A percentile compares a stretch with the other conserved stretches of the same genome.
Evolutionary conservation across 257 asterid genomes (phyloP).

Genomic region (Capsicum chinense): DNA sequence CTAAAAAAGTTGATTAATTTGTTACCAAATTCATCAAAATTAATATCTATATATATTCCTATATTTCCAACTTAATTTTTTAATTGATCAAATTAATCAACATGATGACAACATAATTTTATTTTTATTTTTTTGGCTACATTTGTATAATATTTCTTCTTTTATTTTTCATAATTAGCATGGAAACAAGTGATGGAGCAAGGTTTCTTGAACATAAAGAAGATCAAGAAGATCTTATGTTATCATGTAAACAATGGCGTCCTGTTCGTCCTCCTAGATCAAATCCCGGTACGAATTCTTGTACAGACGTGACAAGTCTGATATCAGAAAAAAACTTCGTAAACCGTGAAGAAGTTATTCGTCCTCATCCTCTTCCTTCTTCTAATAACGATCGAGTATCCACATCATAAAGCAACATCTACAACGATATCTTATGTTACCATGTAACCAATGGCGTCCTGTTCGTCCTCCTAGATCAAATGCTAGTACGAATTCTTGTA

Average conservation of each 20-base stretch:
- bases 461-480: conserved; percentile 21
- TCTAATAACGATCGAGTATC: neutral
- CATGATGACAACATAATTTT: neutral
- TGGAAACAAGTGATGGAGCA: neutral
- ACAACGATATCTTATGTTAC: neutral
- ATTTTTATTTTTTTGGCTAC: neutral
- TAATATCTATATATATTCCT: neutral
- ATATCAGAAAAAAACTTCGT: neutral
- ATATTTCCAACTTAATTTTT: neutral
- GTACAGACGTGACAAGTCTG: neutral
- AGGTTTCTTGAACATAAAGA: conserved; percentile 43
- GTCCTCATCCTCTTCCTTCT: neutral
- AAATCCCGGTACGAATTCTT: conserved; percentile 20
- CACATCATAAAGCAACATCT: neutral
- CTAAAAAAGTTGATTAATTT: neutral
- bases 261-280: conserved; percentile 2
- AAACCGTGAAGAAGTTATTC: neutral
- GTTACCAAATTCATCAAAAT: neutral
- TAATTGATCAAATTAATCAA: neutral
- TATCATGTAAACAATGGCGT: conserved; percentile 21
- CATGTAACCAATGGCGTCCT: conserved; percentile 14
- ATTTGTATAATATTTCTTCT: neutral
- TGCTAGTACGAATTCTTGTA: neutral
- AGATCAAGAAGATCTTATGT: neutral
- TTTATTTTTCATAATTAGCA: neutral